phyloP scores from a whole-genome alignment of 202 grass and related monocot genomes.

The Eragrostis tef region DNA sequence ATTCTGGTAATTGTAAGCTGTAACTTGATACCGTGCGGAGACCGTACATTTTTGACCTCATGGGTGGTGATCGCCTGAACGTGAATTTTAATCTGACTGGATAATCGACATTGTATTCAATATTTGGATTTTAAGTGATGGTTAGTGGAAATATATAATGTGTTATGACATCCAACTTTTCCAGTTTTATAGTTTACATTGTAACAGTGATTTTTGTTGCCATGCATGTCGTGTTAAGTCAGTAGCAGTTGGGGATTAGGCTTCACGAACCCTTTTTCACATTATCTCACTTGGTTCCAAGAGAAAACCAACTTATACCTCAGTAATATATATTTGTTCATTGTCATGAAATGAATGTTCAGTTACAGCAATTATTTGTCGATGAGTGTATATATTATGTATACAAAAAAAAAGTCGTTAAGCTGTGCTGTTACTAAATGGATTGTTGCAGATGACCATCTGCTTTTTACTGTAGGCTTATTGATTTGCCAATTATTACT shows the following conservation, averaged over 20 bases:
- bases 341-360: not conserved
- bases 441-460: slow-evolving; percentile 9
- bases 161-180: slow-evolving; percentile 5
- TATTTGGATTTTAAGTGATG: slow-evolving; percentile 18
- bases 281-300: slow-evolving; percentile 3
- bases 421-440: not conserved
- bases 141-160: not conserved
- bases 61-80: not conserved
- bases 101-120: not conserved
- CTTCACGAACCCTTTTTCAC: not conserved
- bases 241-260: not conserved
- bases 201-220: not conserved
- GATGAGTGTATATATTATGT: not conserved
- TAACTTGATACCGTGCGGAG: not conserved
- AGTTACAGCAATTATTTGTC: not conserved
- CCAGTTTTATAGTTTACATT: not conserved
- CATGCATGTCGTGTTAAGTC: not conserved
- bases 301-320: not conserved
- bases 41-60: too few species aligned
- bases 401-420: slow-evolving; percentile 7
- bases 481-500: not conserved
- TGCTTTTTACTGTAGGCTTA: not conserved
- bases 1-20: not conserved
- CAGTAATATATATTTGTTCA: not conserved
- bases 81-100: slow-evolving; percentile 29